Conservation (phyloP, 768 basidiomycete genomes). For the Tricholoma bakamatsutake region DNA sequence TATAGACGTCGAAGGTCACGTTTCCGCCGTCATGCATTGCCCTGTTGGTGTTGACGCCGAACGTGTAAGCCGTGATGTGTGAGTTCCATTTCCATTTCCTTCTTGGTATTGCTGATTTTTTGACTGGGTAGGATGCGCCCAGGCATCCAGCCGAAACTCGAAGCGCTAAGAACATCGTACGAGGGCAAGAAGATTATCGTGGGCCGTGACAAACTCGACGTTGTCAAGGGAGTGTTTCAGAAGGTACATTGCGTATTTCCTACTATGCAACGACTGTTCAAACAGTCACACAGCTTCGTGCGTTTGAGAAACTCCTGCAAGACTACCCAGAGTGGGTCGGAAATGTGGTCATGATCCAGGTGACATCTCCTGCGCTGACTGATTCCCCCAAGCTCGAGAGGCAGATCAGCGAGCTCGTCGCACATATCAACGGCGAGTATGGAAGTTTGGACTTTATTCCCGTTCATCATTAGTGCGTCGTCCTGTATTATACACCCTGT, state of each 20-base stretch:
- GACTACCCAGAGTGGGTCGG: conserved; percentile 96
- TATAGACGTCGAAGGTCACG: conserved; percentile 85
- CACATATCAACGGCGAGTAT: conserved; percentile 93
- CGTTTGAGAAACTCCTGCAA: conserved; percentile 89
- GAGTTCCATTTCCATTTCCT: conserved; percentile 20
- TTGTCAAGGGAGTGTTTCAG: conserved; percentile 97
- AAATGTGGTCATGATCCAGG: conserved; percentile 84
- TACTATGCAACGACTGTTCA: neutral
- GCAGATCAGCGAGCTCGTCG: conserved; percentile 88
- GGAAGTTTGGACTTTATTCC: conserved; percentile 94
- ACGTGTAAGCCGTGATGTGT: conserved; percentile 79
- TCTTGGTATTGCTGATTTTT: neutral
- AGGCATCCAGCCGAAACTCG: conserved; percentile 86
- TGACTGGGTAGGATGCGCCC: conserved; percentile 50
- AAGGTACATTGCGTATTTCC: conserved; percentile 46
- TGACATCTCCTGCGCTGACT: conserved; percentile 87
- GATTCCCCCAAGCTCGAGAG: conserved; percentile 93
- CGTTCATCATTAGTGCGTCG: conserved; percentile 91
- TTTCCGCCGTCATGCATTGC: conserved; percentile 80
- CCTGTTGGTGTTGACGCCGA: conserved; percentile 95
- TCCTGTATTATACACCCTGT: neutral
- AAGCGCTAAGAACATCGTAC: conserved; percentile 77
- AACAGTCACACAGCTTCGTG: conserved; percentile 56
- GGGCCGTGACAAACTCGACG: conserved; percentile 94
- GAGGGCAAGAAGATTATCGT: conserved; percentile 98